These are phyloP conservation scores for Penicillium coprophilum DNA, from an alignment of 495 filamentous ascomycete species.

Conservation along the genomic window DNA sequence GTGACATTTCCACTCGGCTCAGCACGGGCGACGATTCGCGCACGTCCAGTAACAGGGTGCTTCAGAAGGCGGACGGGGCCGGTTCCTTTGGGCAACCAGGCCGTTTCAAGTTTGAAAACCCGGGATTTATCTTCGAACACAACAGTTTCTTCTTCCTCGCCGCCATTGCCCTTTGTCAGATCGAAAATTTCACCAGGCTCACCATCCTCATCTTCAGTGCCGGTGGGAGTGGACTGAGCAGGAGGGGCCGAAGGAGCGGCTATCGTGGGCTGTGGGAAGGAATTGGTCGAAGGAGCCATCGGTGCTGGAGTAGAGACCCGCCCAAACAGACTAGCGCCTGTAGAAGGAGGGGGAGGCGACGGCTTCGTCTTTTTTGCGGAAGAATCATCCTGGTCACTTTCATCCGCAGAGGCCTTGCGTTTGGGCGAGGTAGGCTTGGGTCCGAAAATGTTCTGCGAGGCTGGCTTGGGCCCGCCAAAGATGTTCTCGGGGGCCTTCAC, in stretches of 20 bases:
- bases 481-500: constrained; percentile 11
- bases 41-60: constrained; percentile 59
- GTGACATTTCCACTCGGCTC: constrained; percentile 69
- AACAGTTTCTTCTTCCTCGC: constrained; percentile 69
- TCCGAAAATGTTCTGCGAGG: constrained; percentile 60
- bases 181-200: constrained; percentile 56
- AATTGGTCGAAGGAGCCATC: constrained; percentile 33
- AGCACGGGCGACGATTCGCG: constrained; percentile 64
- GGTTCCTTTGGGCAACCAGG: constrained; percentile 52
- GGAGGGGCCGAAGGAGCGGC: constrained; percentile 33
- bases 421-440: constrained; percentile 32
- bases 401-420: constrained; percentile 21
- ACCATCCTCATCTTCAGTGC: constrained; percentile 54
- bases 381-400: constrained; percentile 30
- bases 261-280: constrained; percentile 29
- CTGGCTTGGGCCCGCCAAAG: background rate
- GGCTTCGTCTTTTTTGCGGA: constrained; percentile 24
- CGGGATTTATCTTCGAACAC: constrained; percentile 63
- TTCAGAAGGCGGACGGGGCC: constrained; percentile 67
- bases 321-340: constrained; percentile 58
- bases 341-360: constrained; percentile 30
- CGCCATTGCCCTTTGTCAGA: constrained; percentile 60
- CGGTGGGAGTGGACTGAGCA: constrained; percentile 44
- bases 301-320: constrained; percentile 45
- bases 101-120: constrained; percentile 60